Evolutionary conservation across 352 stramenopile genomes (phyloP), one percentile per base, ranked within the genome.

Genomic region (Pythium brassicae): DNA sequence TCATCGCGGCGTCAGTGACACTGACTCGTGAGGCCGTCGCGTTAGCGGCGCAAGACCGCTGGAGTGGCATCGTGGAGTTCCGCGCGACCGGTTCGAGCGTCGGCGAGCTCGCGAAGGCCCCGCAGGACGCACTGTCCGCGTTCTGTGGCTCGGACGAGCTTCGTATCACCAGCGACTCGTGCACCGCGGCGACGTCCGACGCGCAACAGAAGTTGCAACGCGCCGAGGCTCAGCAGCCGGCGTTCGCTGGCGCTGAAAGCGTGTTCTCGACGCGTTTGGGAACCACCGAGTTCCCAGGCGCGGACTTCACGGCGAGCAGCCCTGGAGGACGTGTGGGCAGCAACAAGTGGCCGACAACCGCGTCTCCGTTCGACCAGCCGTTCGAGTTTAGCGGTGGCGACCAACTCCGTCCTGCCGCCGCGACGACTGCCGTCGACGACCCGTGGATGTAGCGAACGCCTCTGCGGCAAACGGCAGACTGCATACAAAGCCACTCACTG

Each of bases 31-130:
- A 17, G 51, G 51, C 44, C 29, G 4, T 14, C 25, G 15, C 22
- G 9, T 6, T 8, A 22, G n/a, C n/a, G n/a, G n/a, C 15, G 9
- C 32, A 42, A 22, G 40, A 26, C 22, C 40, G 20, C 3, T 83
- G 71, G 71, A 66, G 54, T 0, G 80, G 77, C 6, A 25, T 76
- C 19, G 57, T 80, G 17, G 77, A 90, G 66, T 50, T 90, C 19
- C 77, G 80, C 4, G 85, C 77, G 42, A 74, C 73, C 5, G 55
- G 57, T 20, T 53, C 68, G 25, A 74, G 63, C 26, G 61, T 80
- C 14, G 62, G 49, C 9, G 80, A 86, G 53, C 72, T 90, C 27
- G 49, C 67, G 22, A 80, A 73, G 32, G 64, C 62, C 43, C 71
- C 68, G 19, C 55, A 59, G 11, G 73, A 84, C 26, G 66, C 69